Base-by-base conservation (phyloP, 2,329 filamentous ascomycete species). In the Fusarium haematococcum region DNA sequence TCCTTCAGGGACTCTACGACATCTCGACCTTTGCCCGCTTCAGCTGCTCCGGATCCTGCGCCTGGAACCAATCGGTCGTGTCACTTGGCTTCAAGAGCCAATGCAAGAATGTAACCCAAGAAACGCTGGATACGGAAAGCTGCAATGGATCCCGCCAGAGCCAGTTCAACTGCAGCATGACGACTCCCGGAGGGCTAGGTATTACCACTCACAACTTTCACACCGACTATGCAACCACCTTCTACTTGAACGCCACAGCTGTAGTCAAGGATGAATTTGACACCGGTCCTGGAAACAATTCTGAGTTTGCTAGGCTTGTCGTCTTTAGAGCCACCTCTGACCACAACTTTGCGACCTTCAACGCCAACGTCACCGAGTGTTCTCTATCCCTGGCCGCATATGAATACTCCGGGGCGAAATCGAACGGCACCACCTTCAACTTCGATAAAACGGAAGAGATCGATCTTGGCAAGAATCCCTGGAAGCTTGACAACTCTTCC, bases 301-400 rank as follows among this genome's bases (percentile, higher is more conserved):
- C 48, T 3, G 43, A 67, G 6, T 37, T 72, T 39, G 37, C 48
- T 4, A 30, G 16, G 4, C 64, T 72, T 30, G 63, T 60, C 18
- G 25, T 72, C 1, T 72, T 65, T 52, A 64, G 65, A 56, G 37
- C 68, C 10, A 70, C 60, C 6, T 11, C 61, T 7, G 68, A 70
- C 35, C 7, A 27, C 11, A 67, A 67, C 35, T 73, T 67, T 32
- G 4, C 45, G 7, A 14, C 67, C 5, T 20, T 6, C 20, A 37
- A 73, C 16, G 27, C 57, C 52, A 73, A 71, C 45, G 35, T 71
- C 9, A 73, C 70, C 1, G 68, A 73, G 18, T 73, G 70, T 16
- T 20, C 58, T 6, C 35, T 73, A 2, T 63, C 62, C 2, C 37
- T 73, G 14, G 37, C 65, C 1, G 68, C 68, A 0, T 71, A 68